Conservation (phyloP, 139 green algal species). For the Pleodorina starrii region DNA sequence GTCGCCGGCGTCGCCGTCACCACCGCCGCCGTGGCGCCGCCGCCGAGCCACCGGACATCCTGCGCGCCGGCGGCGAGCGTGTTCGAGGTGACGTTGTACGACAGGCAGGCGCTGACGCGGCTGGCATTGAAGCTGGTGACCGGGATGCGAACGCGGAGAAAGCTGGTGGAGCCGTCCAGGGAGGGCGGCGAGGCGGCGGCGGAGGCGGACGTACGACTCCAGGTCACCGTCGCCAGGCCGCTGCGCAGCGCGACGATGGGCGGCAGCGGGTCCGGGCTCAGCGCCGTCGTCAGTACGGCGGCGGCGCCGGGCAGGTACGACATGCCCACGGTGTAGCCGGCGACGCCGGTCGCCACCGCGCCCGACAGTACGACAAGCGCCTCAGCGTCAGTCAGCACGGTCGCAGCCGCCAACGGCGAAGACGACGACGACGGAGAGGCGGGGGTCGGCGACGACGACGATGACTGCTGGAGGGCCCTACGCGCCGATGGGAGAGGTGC, state of each 20-base stretch:
- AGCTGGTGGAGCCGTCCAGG: constrained; percentile 10
- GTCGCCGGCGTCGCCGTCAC: not conserved
- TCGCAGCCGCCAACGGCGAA: too few species aligned
- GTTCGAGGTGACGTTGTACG: not conserved
- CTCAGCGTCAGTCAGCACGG: not conserved
- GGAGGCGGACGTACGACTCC: not conserved
- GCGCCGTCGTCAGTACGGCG: not conserved
- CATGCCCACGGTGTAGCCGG: not conserved
- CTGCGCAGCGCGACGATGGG: not conserved
- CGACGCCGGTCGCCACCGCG: not conserved
- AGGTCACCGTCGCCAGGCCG: not conserved
- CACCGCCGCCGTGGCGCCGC: not conserved
- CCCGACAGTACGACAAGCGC: not conserved
- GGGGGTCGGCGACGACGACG: not conserved
- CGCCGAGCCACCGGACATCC: not conserved
- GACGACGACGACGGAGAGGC: not conserved
- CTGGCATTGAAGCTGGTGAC: not conserved
- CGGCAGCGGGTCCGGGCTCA: not conserved
- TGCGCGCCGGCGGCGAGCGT: not conserved
- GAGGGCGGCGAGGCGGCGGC: not conserved
- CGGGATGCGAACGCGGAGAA: not conserved
- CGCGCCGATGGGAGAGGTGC: not conserved
- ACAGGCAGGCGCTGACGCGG: not conserved
- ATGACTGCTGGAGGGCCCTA: not conserved
- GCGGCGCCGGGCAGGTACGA: not conserved